A percentile compares a stretch with the other conserved stretches of the same genome.
Conservation (phyloP, 2,329 filamentous ascomycete genomes). For the Penicillium capsulatum region DNA sequence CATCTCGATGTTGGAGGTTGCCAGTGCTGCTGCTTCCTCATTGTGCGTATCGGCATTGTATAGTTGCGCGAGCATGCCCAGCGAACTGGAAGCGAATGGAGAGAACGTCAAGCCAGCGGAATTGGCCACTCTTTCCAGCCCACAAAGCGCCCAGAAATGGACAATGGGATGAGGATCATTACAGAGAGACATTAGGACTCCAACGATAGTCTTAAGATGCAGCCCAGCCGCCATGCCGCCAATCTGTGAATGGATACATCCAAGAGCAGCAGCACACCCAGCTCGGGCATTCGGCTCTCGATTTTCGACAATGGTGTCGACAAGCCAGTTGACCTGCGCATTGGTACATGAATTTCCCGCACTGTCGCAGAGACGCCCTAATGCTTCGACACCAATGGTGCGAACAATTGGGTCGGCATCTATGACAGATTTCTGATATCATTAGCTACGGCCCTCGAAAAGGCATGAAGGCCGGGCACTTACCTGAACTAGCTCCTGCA, state of each 20-base stretch:
- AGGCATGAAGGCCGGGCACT: slow-evolving; percentile 35
- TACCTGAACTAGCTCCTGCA: slow-evolving; percentile 70
- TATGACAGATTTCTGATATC: slow-evolving; percentile 62
- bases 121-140: slow-evolving; percentile 78
- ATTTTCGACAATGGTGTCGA: slow-evolving; percentile 92
- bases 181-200: slow-evolving; percentile 94
- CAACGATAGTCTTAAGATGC: slow-evolving; percentile 94
- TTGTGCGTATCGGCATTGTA: slow-evolving; percentile 92
- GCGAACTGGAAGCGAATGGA: slow-evolving; percentile 78
- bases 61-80: slow-evolving; percentile 90
- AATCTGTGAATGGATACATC: slow-evolving; percentile 89
- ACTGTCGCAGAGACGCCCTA: slow-evolving; percentile 77
- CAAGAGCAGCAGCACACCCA: slow-evolving; percentile 88
- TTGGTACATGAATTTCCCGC: slow-evolving; percentile 88
- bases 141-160: slow-evolving; percentile 94
- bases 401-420: slow-evolving; percentile 83
- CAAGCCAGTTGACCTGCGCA: slow-evolving; percentile 80
- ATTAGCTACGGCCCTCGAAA: background rate
- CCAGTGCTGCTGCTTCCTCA: slow-evolving; percentile 70
- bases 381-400: slow-evolving; percentile 74
- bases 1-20: slow-evolving; percentile 86
- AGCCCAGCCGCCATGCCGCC: slow-evolving; percentile 96
- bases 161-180: slow-evolving; percentile 93
- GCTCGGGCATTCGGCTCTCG: slow-evolving; percentile 88
- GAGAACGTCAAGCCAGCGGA: slow-evolving; percentile 91